These are phyloP conservation scores for Aspergillus sp. DNA, from an alignment of 2,329 filamentous ascomycete species.

Conservation along the genomic window DNA sequence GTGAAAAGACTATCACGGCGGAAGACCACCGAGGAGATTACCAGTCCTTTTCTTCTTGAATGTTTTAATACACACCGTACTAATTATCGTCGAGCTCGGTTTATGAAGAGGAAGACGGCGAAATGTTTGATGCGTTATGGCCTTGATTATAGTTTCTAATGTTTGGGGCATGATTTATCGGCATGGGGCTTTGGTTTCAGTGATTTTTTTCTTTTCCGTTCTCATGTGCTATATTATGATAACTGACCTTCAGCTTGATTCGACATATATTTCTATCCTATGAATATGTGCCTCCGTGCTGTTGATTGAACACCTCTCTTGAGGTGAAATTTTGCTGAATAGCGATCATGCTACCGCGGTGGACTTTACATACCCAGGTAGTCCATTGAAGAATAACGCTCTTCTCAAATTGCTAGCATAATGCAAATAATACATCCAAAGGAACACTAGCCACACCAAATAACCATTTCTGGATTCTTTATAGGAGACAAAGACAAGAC, in stretches of 20 bases:
- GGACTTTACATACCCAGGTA: constrained; percentile 10
- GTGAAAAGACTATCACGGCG: too few relatives aligned
- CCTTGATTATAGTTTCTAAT: neutral
- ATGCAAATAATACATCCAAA: too few relatives aligned
- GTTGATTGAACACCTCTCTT: neutral
- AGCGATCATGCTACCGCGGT: too few relatives aligned
- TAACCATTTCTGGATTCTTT: constrained; percentile 15
- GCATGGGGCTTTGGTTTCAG: neutral
- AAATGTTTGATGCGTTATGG: constrained; percentile 8
- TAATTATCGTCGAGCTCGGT: neutral
- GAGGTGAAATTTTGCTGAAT: too few relatives aligned
- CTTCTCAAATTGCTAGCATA: too few relatives aligned
- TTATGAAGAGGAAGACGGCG: constrained; percentile 1
- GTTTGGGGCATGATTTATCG: neutral
- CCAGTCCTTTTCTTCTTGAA: constrained; percentile 11
- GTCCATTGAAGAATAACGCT: constrained; percentile 6
- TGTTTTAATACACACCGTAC: neutral
- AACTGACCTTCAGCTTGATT: neutral
- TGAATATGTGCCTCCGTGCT: neutral
- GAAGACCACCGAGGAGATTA: too few relatives aligned
- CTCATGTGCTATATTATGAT: neutral
- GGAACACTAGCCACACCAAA: neutral
- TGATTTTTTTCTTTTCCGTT: neutral
- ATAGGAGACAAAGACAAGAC: constrained; percentile 5
- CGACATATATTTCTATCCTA: neutral